Conservation (phyloP, 768 basidiomycete genomes). For the Pholiota microspora region DNA sequence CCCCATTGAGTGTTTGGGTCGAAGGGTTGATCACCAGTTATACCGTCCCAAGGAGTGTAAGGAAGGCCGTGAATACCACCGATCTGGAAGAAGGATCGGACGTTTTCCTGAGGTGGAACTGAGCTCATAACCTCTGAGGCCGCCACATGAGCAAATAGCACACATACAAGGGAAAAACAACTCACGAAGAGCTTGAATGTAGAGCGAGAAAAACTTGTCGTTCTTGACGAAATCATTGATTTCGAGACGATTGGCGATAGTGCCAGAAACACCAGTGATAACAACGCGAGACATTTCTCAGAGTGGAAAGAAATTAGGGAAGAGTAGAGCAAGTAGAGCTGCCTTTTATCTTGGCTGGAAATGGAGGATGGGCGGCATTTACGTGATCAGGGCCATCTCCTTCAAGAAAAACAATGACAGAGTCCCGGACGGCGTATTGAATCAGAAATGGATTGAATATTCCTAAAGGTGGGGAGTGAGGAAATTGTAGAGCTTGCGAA, state of each 20-base stretch:
- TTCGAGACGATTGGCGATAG: slow-evolving; percentile 37
- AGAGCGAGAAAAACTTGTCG: slow-evolving; percentile 46
- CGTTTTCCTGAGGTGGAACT: slow-evolving; percentile 23
- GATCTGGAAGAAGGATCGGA: slow-evolving; percentile 42
- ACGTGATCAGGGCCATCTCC: neutral
- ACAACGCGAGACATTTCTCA: slow-evolving; percentile 15
- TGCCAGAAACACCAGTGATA: slow-evolving; percentile 27
- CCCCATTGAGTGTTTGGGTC: slow-evolving; percentile 28
- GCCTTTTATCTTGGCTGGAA: neutral
- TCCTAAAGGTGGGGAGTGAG: neutral
- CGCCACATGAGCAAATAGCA: neutral
- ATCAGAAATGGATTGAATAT: neutral
- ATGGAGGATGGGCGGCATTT: neutral
- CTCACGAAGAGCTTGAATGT: slow-evolving; percentile 49
- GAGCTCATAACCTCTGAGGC: slow-evolving; percentile 27
- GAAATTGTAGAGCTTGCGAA: neutral
- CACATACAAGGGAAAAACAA: neutral
- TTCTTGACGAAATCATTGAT: slow-evolving; percentile 43
- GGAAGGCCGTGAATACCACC: slow-evolving; percentile 55
- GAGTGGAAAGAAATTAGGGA: no score
- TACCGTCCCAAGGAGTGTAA: slow-evolving; percentile 40
- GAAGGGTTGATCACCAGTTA: slow-evolving; percentile 23
- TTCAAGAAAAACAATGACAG: neutral
- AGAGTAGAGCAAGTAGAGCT: no score
- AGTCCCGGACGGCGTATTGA: neutral